phyloP scores from a whole-genome alignment of 768 basidiomycete genomes.

The Mycena amicta region DNA sequence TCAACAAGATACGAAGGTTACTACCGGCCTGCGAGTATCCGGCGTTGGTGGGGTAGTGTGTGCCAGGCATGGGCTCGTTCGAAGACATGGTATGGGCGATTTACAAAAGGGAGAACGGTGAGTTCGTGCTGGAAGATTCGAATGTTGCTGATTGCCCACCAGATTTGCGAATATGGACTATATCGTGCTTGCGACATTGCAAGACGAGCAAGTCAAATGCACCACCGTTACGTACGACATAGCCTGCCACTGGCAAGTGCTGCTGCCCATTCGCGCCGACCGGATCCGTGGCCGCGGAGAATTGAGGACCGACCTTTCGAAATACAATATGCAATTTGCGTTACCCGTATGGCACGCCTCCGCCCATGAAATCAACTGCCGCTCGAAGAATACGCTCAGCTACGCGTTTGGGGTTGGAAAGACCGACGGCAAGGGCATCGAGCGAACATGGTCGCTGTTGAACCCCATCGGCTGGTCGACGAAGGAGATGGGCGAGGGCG shows the following conservation, averaged over 20 bases:
- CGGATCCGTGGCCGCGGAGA: not conserved
- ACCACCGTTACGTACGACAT: slow-evolving; percentile 25
- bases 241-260: slow-evolving; percentile 24
- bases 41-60: slow-evolving; percentile 20
- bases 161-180: slow-evolving; percentile 22
- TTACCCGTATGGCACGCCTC: too few relatives aligned
- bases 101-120: slow-evolving; percentile 29
- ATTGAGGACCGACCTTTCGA: too few relatives aligned
- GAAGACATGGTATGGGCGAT: slow-evolving; percentile 21
- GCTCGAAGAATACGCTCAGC: slow-evolving; percentile 10
- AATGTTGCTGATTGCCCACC: not conserved
- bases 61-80: slow-evolving; percentile 20
- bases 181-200: slow-evolving; percentile 17
- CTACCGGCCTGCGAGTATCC: slow-evolving; percentile 5
- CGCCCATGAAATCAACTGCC: slow-evolving; percentile 15
- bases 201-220: not conserved
- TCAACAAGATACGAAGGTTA: slow-evolving; percentile 19
- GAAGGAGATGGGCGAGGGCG: not conserved
- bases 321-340: too few relatives aligned
- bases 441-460: not conserved
- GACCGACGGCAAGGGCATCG: not conserved
- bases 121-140: too few relatives aligned
- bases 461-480: not conserved
- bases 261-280: not conserved
- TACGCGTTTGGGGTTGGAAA: slow-evolving; percentile 14